These are phyloP conservation scores for Cyclotella choctawhatcheeana DNA, from an alignment of 108 stramenopile genomes.

Conservation along the genomic window DNA sequence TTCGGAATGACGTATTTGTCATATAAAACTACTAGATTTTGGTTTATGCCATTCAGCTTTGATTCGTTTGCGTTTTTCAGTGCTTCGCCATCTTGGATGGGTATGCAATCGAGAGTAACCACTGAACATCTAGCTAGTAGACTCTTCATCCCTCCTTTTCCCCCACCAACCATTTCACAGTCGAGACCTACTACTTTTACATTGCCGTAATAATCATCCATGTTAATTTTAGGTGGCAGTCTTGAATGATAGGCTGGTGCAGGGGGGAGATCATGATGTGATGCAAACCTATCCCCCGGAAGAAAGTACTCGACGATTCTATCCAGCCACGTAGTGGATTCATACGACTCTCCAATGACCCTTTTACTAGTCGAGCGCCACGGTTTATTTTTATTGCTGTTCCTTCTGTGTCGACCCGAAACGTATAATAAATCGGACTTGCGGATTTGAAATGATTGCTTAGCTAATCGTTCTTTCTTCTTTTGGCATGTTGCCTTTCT, in stretches of 20 bases:
- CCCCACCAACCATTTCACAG: conserved; percentile 61
- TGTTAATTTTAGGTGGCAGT: not conserved
- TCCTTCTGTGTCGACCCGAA: not conserved
- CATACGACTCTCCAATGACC: not conserved
- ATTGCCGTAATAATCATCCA: conserved; percentile 37
- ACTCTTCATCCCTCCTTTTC: conserved; percentile 41
- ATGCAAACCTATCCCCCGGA: no score
- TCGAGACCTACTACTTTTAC: conserved; percentile 48
- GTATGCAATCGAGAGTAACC: conserved; percentile 38
- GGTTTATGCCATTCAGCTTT: conserved; percentile 11
- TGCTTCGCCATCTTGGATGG: not conserved
- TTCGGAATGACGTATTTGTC: conserved; percentile 57
- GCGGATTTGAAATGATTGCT: conserved; percentile 4
- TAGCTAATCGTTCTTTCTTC: conserved; percentile 1
- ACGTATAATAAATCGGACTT: not conserved
- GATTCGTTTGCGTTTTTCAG: not conserved
- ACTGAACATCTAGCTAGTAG: conserved; percentile 51
- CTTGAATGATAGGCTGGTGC: not conserved
- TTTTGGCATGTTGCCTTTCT: not conserved
- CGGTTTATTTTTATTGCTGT: not conserved
- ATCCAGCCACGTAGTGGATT: not conserved
- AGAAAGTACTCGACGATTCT: no score
- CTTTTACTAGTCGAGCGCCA: not conserved
- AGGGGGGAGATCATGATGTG: not conserved
- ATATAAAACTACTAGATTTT: conserved; percentile 47